Evolutionary conservation across 1,284 basidiomycete species (phyloP).

Genomic region (Puccinia polysora): DNA sequence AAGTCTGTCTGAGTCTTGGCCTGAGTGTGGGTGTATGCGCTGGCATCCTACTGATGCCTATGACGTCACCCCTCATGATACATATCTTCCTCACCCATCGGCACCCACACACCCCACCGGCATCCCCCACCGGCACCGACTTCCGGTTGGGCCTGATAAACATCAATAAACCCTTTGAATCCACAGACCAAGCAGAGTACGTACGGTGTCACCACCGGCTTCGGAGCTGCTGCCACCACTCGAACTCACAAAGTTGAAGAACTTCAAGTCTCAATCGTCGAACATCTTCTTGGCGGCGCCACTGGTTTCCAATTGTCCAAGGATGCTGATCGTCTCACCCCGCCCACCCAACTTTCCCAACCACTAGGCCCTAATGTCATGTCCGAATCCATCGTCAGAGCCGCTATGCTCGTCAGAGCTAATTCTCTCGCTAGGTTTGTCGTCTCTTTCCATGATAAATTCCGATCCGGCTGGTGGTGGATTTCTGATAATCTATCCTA

Average conservation of each 20-base stretch:
- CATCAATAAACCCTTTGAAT: neutral
- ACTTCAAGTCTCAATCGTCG: slow-evolving; percentile 70
- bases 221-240: slow-evolving; percentile 60
- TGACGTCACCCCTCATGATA: too few relatives aligned
- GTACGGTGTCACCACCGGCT: slow-evolving; percentile 42
- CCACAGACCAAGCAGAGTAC: slow-evolving; percentile 47
- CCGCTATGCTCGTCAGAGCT: slow-evolving; percentile 76
- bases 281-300: slow-evolving; percentile 71
- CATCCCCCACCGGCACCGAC: too few relatives aligned
- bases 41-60: too few relatives aligned
- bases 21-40: too few relatives aligned
- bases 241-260: slow-evolving; percentile 65
- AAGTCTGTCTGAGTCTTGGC: neutral
- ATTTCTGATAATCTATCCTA: too few relatives aligned
- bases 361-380: slow-evolving; percentile 63
- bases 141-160: too few relatives aligned
- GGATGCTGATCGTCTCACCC: slow-evolving; percentile 46
- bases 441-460: too few relatives aligned
- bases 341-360: slow-evolving; percentile 5
- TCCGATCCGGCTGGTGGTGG: too few relatives aligned
- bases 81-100: too few relatives aligned
- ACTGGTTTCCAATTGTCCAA: slow-evolving; percentile 57
- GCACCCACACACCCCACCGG: too few relatives aligned
- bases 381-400: slow-evolving; percentile 84
- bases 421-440: slow-evolving; percentile 74